These are phyloP conservation scores for Pseudophaeomoniella oleicola DNA, from an alignment of 2,329 filamentous ascomycete species.

Conservation along the genomic window DNA sequence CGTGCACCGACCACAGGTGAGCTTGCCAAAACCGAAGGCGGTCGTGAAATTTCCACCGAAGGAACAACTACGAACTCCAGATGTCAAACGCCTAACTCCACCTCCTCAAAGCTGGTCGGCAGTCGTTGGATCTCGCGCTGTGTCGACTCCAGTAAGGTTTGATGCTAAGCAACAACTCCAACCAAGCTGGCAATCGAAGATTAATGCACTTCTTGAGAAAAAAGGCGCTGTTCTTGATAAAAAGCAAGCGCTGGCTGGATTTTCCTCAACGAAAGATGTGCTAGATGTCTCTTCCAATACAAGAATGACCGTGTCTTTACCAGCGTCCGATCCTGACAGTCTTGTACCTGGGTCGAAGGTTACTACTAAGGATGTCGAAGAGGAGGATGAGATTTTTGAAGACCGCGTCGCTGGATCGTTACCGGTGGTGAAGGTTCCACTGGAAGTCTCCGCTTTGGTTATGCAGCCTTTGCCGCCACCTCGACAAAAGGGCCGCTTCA, in stretches of 20 bases:
- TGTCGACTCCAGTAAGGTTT: constrained; percentile 27
- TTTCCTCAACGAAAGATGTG: constrained; percentile 52
- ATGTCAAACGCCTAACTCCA: constrained; percentile 12
- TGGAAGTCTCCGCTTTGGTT: constrained; percentile 2
- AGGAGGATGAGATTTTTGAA: constrained; percentile 68
- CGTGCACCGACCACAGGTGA: constrained; percentile 37
- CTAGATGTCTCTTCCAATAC: constrained; percentile 42
- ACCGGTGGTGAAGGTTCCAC: constrained; percentile 54
- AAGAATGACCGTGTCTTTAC: constrained; percentile 59
- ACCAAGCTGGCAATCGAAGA: constrained; percentile 61
- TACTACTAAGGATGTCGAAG: constrained; percentile 55
- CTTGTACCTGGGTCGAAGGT: constrained; percentile 30
- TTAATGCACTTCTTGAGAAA: constrained; percentile 66
- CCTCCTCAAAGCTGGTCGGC: constrained; percentile 22
- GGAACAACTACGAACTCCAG: constrained; percentile 12
- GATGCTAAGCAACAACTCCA: constrained; percentile 21
- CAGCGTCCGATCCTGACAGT: constrained; percentile 23
- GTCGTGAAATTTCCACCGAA: constrained; percentile 59
- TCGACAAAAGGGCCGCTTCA: not conserved
- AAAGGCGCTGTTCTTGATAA: constrained; percentile 31
- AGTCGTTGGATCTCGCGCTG: constrained; percentile 19
- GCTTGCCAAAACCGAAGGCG: constrained; percentile 47
- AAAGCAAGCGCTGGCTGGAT: constrained; percentile 42
- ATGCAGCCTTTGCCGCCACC: not conserved
- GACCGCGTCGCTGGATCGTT: constrained; percentile 68